A percentile compares a stretch with the other conserved stretches of the same genome.
These are phyloP conservation scores for Aspergillus panamensis DNA, from an alignment of 495 filamentous ascomycete species.

Conservation along the genomic window DNA sequence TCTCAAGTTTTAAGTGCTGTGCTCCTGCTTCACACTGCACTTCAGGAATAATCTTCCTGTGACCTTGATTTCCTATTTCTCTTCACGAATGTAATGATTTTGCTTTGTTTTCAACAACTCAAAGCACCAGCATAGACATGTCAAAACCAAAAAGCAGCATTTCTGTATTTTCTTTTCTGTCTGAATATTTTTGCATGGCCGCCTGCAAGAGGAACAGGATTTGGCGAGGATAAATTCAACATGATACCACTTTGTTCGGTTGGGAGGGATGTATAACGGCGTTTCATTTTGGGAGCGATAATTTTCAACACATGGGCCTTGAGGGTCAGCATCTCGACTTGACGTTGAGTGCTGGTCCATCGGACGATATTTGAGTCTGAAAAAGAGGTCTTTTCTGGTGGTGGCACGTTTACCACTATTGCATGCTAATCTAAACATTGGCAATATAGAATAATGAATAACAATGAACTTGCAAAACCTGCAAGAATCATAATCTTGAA, in stretches of 20 bases:
- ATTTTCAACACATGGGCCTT: conserved; percentile 40
- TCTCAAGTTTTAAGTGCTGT: conserved; percentile 76
- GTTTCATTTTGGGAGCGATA: conserved; percentile 43
- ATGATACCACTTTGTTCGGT: conserved; percentile 53
- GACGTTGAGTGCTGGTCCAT: conserved; percentile 17
- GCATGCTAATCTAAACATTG: conserved; percentile 48
- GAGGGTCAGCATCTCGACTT: conserved; percentile 13
- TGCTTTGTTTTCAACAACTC: conserved; percentile 63
- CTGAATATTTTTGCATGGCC: conserved; percentile 42
- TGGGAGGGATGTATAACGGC: conserved; percentile 46
- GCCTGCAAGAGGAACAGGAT: conserved; percentile 33
- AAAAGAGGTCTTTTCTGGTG: conserved; percentile 6
- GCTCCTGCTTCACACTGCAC: too few species aligned
- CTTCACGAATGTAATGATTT: conserved; percentile 52
- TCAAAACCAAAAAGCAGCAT: conserved; percentile 28
- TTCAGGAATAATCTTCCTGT: conserved; percentile 2
- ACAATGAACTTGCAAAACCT: conserved; percentile 12
- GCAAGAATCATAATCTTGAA: background rate
- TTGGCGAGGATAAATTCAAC: conserved; percentile 53
- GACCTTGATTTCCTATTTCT: conserved; percentile 21
- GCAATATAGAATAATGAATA: conserved; percentile 41
- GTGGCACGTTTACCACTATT: conserved; percentile 11
- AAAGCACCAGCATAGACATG: conserved; percentile 50
- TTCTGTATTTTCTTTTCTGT: conserved; percentile 25
- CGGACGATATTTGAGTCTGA: conserved; percentile 13